Evolutionary conservation across 257 asterid species (phyloP).

Genomic region (Jacaranda mimosifolia): DNA sequence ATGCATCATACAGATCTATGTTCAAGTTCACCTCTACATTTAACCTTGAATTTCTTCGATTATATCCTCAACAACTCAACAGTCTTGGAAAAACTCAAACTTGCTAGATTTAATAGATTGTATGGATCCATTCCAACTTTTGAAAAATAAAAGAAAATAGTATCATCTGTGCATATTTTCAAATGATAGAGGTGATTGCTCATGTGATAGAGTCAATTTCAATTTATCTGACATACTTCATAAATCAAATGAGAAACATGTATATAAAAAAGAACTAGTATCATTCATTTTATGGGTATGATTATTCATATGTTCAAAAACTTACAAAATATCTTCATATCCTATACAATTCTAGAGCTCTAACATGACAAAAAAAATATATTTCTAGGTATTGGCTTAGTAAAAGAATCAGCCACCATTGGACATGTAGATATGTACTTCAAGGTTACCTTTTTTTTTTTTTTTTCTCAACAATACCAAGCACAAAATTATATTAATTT

Average conservation of each 20-base stretch:
- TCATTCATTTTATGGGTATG: not conserved
- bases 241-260: not conserved
- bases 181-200: not conserved
- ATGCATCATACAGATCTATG: not conserved
- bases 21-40: not conserved
- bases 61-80: too few species aligned
- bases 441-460: not conserved
- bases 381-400: not conserved
- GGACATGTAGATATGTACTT: not conserved
- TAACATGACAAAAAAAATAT: not conserved
- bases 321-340: not conserved
- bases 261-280: too few species aligned
- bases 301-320: not conserved
- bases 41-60: not conserved
- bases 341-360: not conserved
- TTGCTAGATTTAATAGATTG: not conserved
- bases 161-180: not conserved
- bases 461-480: not conserved
- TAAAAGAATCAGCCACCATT: not conserved
- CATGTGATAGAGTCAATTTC: not conserved
- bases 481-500: not conserved
- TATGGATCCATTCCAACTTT: not conserved
- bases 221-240: not conserved
- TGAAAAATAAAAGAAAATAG: too few species aligned
- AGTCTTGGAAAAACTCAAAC: too few species aligned